Conservation (phyloP, 768 basidiomycete species). For the Bullera alba region DNA sequence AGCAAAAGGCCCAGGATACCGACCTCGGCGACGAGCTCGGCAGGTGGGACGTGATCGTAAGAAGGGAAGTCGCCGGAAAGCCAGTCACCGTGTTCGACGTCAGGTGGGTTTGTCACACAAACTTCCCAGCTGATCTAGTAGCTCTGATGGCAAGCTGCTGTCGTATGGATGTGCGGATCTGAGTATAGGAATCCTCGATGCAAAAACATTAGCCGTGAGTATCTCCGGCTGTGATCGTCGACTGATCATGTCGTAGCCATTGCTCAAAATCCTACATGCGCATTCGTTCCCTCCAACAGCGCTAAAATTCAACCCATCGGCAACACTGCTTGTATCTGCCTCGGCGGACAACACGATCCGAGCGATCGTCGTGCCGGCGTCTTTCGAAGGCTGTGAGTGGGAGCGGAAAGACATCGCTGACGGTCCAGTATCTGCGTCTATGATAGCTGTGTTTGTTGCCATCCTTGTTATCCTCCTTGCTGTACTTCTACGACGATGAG, state of each 20-base stretch:
- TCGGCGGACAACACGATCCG: constrained; percentile 85
- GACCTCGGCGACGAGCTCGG: constrained; percentile 52
- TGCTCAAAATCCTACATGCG: constrained; percentile 79
- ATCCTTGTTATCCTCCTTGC: constrained; percentile 15
- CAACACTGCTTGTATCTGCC: constrained; percentile 73
- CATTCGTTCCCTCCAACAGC: constrained; percentile 92
- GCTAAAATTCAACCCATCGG: constrained; percentile 76
- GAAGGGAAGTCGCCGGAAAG: constrained; percentile 67
- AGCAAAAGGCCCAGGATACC: constrained; percentile 14
- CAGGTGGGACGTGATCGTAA: constrained; percentile 61
- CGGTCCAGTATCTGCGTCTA: constrained; percentile 8
- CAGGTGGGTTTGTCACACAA: constrained; percentile 54
- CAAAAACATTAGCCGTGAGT: constrained; percentile 66
- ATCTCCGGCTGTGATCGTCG: not conserved
- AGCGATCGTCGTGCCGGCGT: constrained; percentile 62
- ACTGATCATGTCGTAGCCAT: constrained; percentile 55
- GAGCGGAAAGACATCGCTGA: constrained; percentile 1
- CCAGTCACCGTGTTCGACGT: constrained; percentile 81
- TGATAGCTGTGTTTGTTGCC: constrained; percentile 14
- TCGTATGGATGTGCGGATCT: constrained; percentile 84
- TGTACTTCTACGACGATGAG: constrained; percentile 5
- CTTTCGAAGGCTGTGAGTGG: constrained; percentile 43
- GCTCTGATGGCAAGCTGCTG: constrained; percentile 70
- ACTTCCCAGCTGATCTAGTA: constrained; percentile 36
- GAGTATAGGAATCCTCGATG: constrained; percentile 74